These are phyloP conservation scores for Dactylellina parvicollis DNA, from an alignment of 2,329 filamentous ascomycete genomes.

Conservation along the genomic window DNA sequence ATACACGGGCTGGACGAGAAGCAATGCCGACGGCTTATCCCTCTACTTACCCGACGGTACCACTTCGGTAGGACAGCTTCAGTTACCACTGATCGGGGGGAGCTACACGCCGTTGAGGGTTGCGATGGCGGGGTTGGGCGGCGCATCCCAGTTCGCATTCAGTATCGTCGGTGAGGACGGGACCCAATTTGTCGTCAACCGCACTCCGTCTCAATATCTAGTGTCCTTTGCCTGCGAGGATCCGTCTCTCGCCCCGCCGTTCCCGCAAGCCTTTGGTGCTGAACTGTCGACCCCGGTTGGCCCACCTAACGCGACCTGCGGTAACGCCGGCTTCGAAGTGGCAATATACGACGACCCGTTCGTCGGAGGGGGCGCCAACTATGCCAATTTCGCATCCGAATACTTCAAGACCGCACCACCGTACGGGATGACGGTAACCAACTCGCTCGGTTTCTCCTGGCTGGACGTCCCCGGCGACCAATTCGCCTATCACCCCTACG, in stretches of 20 bases:
- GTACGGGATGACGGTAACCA: not conserved
- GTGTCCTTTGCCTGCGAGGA: constrained; percentile 9
- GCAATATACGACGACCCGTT: constrained; percentile 1
- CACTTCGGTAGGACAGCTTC: not conserved
- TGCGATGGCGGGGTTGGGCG: not conserved
- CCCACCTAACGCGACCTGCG: constrained; percentile 1
- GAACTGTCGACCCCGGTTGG: not conserved
- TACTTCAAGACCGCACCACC: not conserved
- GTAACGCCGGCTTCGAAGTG: constrained; percentile 11
- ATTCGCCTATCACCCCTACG: constrained; percentile 4
- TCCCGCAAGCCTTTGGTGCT: constrained; percentile 1
- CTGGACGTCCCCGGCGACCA: not conserved
- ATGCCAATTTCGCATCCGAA: not conserved
- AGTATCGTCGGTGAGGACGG: not conserved
- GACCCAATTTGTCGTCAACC: not conserved
- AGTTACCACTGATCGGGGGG: not conserved
- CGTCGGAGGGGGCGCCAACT: not conserved
- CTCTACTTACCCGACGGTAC: not conserved
- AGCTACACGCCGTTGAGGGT: constrained; percentile 23
- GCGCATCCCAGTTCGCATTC: not conserved
- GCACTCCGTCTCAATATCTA: not conserved
- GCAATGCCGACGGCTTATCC: not conserved
- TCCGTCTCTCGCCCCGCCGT: not conserved
- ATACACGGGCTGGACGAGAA: not conserved
- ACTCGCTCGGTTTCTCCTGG: not conserved